These are phyloP conservation scores for Pueraria montana DNA, from an alignment of 306 rosid genomes.

Conservation along the genomic window DNA sequence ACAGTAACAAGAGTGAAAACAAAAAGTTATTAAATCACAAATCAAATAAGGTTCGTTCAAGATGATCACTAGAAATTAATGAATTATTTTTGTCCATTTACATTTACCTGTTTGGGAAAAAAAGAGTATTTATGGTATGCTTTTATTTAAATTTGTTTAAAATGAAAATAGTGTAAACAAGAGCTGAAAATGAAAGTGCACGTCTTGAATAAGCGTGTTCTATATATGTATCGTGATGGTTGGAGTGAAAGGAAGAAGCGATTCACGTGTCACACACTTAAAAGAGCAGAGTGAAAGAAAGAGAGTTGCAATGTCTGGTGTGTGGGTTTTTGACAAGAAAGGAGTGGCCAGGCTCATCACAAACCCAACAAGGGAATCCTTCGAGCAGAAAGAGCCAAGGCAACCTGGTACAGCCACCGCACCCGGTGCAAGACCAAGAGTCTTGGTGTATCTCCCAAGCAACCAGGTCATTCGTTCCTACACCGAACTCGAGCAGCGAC, in stretches of 20 bases:
- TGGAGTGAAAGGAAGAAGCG: neutral
- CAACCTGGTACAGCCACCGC: slow-evolving; percentile 77
- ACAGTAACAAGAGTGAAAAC: too few species aligned
- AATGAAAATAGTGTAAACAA: neutral
- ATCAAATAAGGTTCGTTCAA: too few species aligned
- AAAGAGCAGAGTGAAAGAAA: too few species aligned
- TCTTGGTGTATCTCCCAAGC: slow-evolving; percentile 71
- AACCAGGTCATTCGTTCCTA: slow-evolving; percentile 72
- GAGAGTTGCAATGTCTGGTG: slow-evolving; percentile 77
- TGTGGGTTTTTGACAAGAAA: slow-evolving; percentile 91
- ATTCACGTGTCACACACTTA: neutral
- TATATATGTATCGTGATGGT: neutral
- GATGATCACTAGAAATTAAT: too few species aligned
- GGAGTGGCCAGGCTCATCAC: slow-evolving; percentile 78
- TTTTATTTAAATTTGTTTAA: neutral
- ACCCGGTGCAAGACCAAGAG: slow-evolving; percentile 86
- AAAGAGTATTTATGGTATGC: neutral
- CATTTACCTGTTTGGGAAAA: neutral
- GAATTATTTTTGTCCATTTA: neutral
- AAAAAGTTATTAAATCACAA: too few species aligned
- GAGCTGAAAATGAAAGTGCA: neutral
- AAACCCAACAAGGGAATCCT: slow-evolving; percentile 86
- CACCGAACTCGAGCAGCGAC: slow-evolving; percentile 73
- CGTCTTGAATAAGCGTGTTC: neutral
- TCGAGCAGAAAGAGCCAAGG: slow-evolving; percentile 67